Base-by-base conservation (phyloP, 306 rosid genomes). In the Sesbania bispinosa region DNA sequence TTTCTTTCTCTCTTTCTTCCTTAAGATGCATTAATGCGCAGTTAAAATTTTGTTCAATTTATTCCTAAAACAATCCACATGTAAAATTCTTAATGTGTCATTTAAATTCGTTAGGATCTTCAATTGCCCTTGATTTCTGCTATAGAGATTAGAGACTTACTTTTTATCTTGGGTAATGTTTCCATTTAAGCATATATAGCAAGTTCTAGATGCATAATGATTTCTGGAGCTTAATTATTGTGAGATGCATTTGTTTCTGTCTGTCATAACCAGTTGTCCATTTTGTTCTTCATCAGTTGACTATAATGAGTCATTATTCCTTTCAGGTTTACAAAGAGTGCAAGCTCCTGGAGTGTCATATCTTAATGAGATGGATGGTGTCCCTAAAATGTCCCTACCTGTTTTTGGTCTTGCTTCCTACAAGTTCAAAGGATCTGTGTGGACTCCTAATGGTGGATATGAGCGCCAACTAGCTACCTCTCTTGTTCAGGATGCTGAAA, bases 331-430 rank as follows among this genome's bases (percentile, higher is more conserved):
- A 39, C 84, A 57, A 52, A 62, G 65, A 33, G 74, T 62, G 42
- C 81, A 20, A 38, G 75, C 80, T 64, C 87, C 92, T 13, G 36
- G 58, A 27, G 43, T 79, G 79, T 78, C 81, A 23, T 54, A 59
- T 62, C 75, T 84, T 0, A 58, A 71, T 36, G 87, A 71, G 68
- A 69, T 78, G 9, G 92, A 81, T 73, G 80, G 84, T 61, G 46
- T 67, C 63, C 81, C 85, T 46, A 85, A 59, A 76, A 79, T 86
- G 80, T 67, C 77, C 0, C 80, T 89, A 19, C 89, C 85, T 23
- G 84, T 74, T 35, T 80, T 86, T 74, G 96, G 96, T 77, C 80
- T 89, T 79, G 89, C 96, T 51, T 82, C 96, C 1, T 85, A 89
- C 92, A 89, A 89, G 80, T 85, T 86, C 75, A 89, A 70, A 81